Conservation (phyloP, 2,329 filamentous ascomycete species). For the Cladophialophora chaetospira region DNA sequence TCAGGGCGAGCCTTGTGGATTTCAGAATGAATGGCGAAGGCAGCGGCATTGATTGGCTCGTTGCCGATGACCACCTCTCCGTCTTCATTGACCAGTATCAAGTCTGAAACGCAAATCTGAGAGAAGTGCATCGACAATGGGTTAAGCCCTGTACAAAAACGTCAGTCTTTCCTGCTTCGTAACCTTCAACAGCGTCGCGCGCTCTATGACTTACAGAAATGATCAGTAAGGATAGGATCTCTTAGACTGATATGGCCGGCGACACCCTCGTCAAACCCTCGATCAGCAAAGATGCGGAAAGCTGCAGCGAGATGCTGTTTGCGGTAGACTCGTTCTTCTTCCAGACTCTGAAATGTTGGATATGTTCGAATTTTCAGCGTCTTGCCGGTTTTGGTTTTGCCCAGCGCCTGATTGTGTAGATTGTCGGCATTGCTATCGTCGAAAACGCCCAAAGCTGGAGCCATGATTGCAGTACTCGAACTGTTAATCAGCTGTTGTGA, state of each 20-base stretch:
- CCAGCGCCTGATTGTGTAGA: background rate
- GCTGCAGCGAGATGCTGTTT: conserved; percentile 50
- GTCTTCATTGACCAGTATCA: conserved; percentile 59
- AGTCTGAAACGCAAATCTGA: conserved; percentile 52
- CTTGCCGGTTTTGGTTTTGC: background rate
- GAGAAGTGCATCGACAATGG: conserved; percentile 33
- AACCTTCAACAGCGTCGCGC: no score
- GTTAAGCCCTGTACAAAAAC: no score
- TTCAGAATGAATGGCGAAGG: conserved; percentile 52
- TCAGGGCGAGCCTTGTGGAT: conserved; percentile 60
- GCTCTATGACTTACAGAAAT: no score
- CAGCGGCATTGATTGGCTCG: conserved; percentile 38
- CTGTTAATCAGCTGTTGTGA: no score
- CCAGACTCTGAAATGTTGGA: background rate
- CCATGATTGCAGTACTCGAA: background rate
- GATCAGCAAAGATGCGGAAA: conserved; percentile 53
- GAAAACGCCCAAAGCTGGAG: background rate
- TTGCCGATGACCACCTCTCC: conserved; percentile 64
- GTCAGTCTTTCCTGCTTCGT: no score
- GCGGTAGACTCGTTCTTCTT: conserved; percentile 45
- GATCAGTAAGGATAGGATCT: conserved; percentile 54
- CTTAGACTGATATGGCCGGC: conserved; percentile 59
- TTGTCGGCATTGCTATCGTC: background rate
- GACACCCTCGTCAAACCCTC: conserved; percentile 54
- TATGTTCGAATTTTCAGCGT: background rate